phyloP scores from a whole-genome alignment of 495 filamentous ascomycete species.

The Tuber aestivum region DNA sequence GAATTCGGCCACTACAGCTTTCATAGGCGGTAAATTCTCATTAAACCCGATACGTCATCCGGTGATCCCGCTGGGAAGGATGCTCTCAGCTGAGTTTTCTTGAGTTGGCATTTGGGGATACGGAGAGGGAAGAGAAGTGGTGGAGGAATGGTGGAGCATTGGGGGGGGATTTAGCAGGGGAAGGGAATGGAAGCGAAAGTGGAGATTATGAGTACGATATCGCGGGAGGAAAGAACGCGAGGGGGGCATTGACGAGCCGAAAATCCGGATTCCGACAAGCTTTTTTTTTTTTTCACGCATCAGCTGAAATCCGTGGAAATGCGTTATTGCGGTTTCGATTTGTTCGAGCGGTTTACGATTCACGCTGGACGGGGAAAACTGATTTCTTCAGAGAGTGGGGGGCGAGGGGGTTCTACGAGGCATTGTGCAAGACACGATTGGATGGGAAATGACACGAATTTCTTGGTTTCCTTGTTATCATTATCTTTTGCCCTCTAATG shows the following conservation, averaged over 20 bases:
- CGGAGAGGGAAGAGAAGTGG: not conserved
- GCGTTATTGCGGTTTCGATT: not conserved
- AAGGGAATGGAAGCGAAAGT: not conserved
- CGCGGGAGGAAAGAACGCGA: not conserved
- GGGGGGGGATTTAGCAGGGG: not conserved
- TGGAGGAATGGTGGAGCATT: not conserved
- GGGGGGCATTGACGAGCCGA: not conserved
- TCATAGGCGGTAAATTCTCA: not conserved
- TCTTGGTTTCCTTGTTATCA: slow-evolving; percentile 1
- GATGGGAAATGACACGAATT: not conserved
- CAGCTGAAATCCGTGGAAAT: not conserved
- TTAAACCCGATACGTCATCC: not conserved
- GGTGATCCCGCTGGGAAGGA: not conserved
- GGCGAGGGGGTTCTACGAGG: not conserved
- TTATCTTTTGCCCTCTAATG: not conserved
- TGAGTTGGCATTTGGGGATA: not conserved
- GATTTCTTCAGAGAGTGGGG: not conserved
- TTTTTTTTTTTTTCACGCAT: not conserved
- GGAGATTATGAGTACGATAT: not conserved
- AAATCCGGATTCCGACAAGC: not conserved
- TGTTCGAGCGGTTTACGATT: slow-evolving; percentile 5
- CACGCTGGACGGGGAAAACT: not conserved
- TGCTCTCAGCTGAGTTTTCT: not conserved
- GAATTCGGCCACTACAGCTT: not conserved
- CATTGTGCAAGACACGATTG: not conserved